Base-by-base conservation (phyloP, 2,329 filamentous ascomycete species). In the Epichloe festucae region DNA sequence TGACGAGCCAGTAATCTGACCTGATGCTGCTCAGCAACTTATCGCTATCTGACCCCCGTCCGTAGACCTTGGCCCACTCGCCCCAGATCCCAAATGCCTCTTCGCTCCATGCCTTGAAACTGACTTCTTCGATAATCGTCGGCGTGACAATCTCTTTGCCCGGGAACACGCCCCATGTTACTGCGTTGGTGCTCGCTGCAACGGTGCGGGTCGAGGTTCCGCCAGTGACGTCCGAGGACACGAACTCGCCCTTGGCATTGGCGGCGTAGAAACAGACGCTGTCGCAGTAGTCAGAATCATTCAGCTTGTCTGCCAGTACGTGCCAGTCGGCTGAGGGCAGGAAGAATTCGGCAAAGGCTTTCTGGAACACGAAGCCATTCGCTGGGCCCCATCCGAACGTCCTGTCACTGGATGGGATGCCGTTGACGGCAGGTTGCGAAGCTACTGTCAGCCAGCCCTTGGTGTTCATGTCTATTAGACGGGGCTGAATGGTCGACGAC, bases 261-360 rank as follows among this genome's bases (percentile, higher is more conserved):
- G 82, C 81, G 4, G 91, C 91, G 67, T 95, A 96, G 76, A 88
- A 98, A 58, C 86, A 89, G 39, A 96, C 78, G 48, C 80, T 76
- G 42, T 84, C 81, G 47, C 81, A 74, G 15, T 79, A 70, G 50
- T 80, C 79, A 38, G 78, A 69, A 11, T 70, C 70, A 49, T 68
- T 64, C 44, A 97, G 78, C 53, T 80, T 78, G 4, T 75, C 73
- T 56, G 79, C 77, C 35, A 98, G 75, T 1, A 65, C 65, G 15
- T 71, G 67, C 83, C 89, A 97, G 65, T 91, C 87, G 0, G 76
- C 67, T 0, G 75, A 70, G 0, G 90, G 83, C 53, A 95, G 72
- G 74, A 98, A 98, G 70, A 97, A 89, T 67, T 98, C 93, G 49
- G 98, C 89, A 67, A 98, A 98, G 0, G 91, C 86, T 70, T 97